Evolutionary conservation across 768 basidiomycete species (phyloP).

Genomic region (Fomitopsis pulvina): DNA sequence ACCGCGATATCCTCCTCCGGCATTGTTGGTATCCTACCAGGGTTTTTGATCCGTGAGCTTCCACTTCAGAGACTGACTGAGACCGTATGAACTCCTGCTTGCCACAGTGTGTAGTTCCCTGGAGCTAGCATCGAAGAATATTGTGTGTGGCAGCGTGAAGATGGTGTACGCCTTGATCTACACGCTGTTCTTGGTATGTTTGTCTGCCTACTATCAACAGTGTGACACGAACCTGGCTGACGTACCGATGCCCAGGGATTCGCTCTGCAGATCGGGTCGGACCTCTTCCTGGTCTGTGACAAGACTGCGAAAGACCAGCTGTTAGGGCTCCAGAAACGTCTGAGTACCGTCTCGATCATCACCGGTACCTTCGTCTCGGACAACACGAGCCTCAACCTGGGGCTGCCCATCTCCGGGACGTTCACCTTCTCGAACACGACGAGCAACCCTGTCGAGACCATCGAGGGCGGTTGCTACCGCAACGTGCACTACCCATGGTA

Average conservation of each 20-base stretch:
- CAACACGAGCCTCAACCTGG: conserved; percentile 30
- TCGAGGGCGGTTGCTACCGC: conserved; percentile 66
- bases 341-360: conserved; percentile 44
- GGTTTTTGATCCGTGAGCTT: conserved; percentile 69
- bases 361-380: conserved; percentile 67
- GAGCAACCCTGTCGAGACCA: conserved; percentile 37
- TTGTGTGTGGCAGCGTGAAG: conserved; percentile 77
- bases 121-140: conserved; percentile 81
- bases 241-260: conserved; percentile 41
- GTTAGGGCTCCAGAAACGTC: conserved; percentile 42
- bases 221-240: too few species aligned
- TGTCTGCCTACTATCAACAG: background rate
- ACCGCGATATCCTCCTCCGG: conserved; percentile 84
- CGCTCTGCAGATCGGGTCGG: conserved; percentile 78
- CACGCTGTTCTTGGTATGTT: conserved; percentile 55
- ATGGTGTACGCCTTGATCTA: conserved; percentile 90
- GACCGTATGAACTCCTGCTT: conserved; percentile 1
- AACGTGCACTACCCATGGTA: conserved; percentile 63
- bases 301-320: conserved; percentile 45
- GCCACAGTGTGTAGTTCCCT: conserved; percentile 68
- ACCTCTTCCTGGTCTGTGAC: conserved; percentile 72
- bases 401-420: conserved; percentile 46
- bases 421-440: conserved; percentile 61
- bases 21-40: conserved; percentile 87
- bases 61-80: conserved; percentile 7